phyloP scores from a whole-genome alignment of 257 asterid species.

The Anisodus tanguticus region DNA sequence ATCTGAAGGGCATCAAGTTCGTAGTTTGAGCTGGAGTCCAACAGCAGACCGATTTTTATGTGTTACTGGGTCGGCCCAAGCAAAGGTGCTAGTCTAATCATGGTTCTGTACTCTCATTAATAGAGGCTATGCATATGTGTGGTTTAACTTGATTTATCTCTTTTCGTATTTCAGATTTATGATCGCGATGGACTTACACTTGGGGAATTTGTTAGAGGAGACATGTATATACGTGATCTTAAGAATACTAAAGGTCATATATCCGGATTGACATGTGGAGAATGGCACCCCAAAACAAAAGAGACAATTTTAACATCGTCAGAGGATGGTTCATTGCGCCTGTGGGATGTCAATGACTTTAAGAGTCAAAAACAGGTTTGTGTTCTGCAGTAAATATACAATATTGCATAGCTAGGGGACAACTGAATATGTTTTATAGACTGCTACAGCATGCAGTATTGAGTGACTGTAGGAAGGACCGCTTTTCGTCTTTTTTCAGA shows the following conservation, averaged over 20 bases:
- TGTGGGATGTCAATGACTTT: conserved; percentile 96
- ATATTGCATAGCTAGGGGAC: not conserved
- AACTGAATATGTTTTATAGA: not conserved
- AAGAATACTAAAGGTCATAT: conserved; percentile 98
- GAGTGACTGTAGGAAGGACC: conserved; percentile 19
- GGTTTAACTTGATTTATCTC: conserved; percentile 30
- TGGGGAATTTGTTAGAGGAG: conserved; percentile 94
- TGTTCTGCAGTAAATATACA: conserved; percentile 26
- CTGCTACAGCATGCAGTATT: not conserved
- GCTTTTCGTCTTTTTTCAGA: not conserved
- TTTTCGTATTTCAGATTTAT: conserved; percentile 64
- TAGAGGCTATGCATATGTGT: conserved; percentile 18
- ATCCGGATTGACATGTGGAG: conserved; percentile 94
- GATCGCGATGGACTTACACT: conserved; percentile 97
- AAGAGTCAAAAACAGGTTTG: conserved; percentile 93
- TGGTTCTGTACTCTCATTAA: not conserved
- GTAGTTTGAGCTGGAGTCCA: conserved; percentile 98
- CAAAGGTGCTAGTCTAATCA: conserved; percentile 58
- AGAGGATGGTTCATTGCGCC: conserved; percentile 90
- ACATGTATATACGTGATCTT: conserved; percentile 96
- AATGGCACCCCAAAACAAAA: conserved; percentile 90
- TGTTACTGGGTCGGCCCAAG: conserved; percentile 98
- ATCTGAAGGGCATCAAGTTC: conserved; percentile 97
- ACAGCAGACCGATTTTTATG: conserved; percentile 89
- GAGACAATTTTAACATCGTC: conserved; percentile 93